phyloP scores from a whole-genome alignment of 495 filamentous ascomycete species.

The Amniculicola lignicola region DNA sequence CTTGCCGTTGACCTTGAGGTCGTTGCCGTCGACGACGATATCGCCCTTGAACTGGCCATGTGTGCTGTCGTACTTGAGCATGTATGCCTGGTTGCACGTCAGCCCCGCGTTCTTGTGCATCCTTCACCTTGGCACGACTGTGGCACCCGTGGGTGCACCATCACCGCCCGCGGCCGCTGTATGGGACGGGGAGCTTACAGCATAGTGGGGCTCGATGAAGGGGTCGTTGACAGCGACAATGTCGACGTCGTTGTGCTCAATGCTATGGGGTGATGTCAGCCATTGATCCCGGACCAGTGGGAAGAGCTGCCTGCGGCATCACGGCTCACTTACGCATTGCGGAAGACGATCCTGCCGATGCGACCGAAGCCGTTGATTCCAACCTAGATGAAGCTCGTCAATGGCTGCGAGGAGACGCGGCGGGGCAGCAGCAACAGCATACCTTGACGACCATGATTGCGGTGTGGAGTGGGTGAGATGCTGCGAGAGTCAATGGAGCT shows the following conservation, averaged over 20 bases:
- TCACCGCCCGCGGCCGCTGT: not conserved
- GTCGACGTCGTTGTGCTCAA: slow-evolving; percentile 79
- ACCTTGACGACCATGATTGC: slow-evolving; percentile 44
- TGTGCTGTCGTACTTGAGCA: slow-evolving; percentile 98
- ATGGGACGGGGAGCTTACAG: slow-evolving; percentile 62
- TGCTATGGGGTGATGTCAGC: slow-evolving; percentile 50
- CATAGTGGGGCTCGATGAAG: slow-evolving; percentile 97
- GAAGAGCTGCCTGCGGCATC: no score
- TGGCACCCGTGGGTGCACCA: not conserved
- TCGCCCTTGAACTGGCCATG: slow-evolving; percentile 96
- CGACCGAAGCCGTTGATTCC: slow-evolving; percentile 99
- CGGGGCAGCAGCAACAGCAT: slow-evolving; percentile 7
- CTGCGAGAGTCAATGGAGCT: slow-evolving; percentile 3
- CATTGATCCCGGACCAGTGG: no score
- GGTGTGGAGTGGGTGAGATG: slow-evolving; percentile 1
- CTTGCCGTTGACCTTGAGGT: slow-evolving; percentile 93
- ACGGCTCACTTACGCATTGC: slow-evolving; percentile 64
- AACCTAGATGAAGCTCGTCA: slow-evolving; percentile 53
- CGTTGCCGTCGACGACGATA: slow-evolving; percentile 67
- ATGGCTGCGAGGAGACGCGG: not conserved
- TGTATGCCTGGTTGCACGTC: slow-evolving; percentile 69
- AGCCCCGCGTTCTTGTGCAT: slow-evolving; percentile 16
- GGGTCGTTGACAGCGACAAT: slow-evolving; percentile 98
- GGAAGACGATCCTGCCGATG: slow-evolving; percentile 95
- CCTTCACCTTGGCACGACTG: not conserved